Evolutionary conservation across 2,329 filamentous ascomycete genomes (phyloP).

Genomic region (Colletotrichum graminicola): DNA sequence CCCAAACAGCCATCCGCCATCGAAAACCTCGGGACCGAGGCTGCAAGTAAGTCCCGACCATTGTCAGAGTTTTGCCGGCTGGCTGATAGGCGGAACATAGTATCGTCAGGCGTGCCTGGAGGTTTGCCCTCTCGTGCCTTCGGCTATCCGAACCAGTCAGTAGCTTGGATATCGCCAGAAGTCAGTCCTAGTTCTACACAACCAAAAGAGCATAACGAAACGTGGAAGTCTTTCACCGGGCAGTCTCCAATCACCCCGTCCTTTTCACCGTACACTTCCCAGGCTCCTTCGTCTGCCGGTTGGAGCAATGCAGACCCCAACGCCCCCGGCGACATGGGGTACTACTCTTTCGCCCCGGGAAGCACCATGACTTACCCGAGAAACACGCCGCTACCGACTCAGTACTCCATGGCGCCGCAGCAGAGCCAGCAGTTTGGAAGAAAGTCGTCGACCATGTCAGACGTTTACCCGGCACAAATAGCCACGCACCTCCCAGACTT

Average conservation of each 20-base stretch:
- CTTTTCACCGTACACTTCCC: constrained; percentile 63
- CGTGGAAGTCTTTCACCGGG: constrained; percentile 64
- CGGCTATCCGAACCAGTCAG: constrained; percentile 56
- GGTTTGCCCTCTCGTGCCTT: constrained; percentile 47
- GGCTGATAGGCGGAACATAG: constrained; percentile 49
- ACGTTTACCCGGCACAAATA: constrained; percentile 58
- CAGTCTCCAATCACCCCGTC: constrained; percentile 64
- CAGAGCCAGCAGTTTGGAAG: constrained; percentile 57
- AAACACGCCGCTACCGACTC: constrained; percentile 50
- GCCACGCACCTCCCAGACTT: constrained; percentile 53
- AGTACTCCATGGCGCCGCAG: constrained; percentile 57
- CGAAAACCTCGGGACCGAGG: constrained; percentile 55
- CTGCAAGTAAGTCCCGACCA: constrained; percentile 56
- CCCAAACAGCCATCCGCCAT: constrained; percentile 55
- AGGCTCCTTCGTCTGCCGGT: constrained; percentile 54
- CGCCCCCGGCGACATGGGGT: constrained; percentile 59
- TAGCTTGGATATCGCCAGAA: constrained; percentile 61
- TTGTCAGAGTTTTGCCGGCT: not conserved
- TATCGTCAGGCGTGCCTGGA: constrained; percentile 50
- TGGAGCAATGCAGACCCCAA: constrained; percentile 59
- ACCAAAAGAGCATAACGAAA: constrained; percentile 56
- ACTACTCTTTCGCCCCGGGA: constrained; percentile 57
- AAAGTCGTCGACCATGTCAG: constrained; percentile 55
- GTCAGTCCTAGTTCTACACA: constrained; percentile 55
- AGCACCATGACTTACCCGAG: constrained; percentile 50